Base-by-base conservation (phyloP, 2,329 filamentous ascomycete genomes). In the Sporothrix luriei region DNA sequence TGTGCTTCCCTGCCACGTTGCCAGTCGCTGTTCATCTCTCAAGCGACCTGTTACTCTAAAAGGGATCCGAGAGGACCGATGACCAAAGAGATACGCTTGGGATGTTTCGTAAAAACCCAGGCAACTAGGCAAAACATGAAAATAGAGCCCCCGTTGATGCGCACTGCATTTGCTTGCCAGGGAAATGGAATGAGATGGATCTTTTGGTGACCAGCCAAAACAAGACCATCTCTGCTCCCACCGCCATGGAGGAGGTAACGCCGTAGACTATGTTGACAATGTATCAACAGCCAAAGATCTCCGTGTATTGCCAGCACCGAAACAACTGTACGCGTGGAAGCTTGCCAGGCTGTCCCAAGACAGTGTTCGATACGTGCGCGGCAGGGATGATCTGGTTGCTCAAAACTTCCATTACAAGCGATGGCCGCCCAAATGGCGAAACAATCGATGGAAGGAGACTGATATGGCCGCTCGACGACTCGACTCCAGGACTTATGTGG, bases 291-390 rank as follows among this genome's bases (percentile, higher is more conserved):
- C 68, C 71, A 54, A 16, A 40, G 57, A 72, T 66, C 9, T 68
- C 61, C 70, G 2, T 5, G 6, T 51, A 24, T 19, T 54, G 68
- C 71, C 68, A 65, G 65, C 71, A 67, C 72, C 51, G 40, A 67
- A 67, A 52, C 21, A 66, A 49, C 57, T 38, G 33, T 19, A 11
- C 16, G 7, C 48, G n/a, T 46, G 43, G 76, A 77, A 81, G 84
- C 84, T 86, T 85, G 84, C 83, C 84, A 86, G 84, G 83, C 83
- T 78, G 79, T 79, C 79, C 78, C 77, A 69, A 29, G 76, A 75
- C 54, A 21, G 78, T 78, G 77, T 76, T 75, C 76, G 77, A 79
- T 78, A 75, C 78, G 38, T 69, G 82, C 82, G 81, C 80, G 83
- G 84, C 83, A 78, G 78, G 79, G 82, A 85, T 82, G 79, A 64